These are phyloP conservation scores for Coemansia sp. DNA, from an alignment of 192 early-diverging fungal genomes.

Conservation along the genomic window DNA sequence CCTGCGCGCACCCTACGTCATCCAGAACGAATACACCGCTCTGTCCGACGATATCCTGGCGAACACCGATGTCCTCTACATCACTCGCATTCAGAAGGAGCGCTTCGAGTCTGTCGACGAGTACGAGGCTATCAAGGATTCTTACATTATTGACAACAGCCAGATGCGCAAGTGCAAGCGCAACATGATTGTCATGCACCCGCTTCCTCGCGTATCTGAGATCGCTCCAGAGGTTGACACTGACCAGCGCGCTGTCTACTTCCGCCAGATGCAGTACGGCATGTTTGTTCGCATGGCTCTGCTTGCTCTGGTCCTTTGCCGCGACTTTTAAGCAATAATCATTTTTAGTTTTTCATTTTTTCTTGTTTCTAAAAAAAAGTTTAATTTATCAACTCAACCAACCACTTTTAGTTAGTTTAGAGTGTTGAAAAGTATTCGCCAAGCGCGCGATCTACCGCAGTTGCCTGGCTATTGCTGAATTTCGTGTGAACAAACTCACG, in stretches of 20 bases:
- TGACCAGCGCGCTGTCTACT: constrained; percentile 96
- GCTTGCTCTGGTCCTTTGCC: constrained; percentile 77
- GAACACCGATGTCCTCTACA: constrained; percentile 92
- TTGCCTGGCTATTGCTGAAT: constrained; percentile 32
- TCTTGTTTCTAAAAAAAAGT: constrained; percentile 7
- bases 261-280: constrained; percentile 98
- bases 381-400: no score
- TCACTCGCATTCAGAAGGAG: constrained; percentile 97
- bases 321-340: constrained; percentile 27
- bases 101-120: constrained; percentile 76
- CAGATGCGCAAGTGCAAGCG: constrained; percentile 84
- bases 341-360: background rate
- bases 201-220: constrained; percentile 90
- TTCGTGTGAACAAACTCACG: constrained; percentile 23
- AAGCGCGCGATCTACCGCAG: constrained; percentile 13
- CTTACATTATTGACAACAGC: constrained; percentile 87
- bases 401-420: background rate
- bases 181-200: constrained; percentile 99
- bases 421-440: constrained; percentile 20
- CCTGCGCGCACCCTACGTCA: constrained; percentile 58
- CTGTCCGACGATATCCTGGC: constrained; percentile 80
- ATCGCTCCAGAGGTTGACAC: constrained; percentile 98
- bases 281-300: constrained; percentile 98
- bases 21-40: constrained; percentile 67
- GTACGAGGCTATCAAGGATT: constrained; percentile 77